These are phyloP conservation scores for Gaeumannomyces sp. DNA, from an alignment of 2,329 filamentous ascomycete species.

Conservation along the genomic window DNA sequence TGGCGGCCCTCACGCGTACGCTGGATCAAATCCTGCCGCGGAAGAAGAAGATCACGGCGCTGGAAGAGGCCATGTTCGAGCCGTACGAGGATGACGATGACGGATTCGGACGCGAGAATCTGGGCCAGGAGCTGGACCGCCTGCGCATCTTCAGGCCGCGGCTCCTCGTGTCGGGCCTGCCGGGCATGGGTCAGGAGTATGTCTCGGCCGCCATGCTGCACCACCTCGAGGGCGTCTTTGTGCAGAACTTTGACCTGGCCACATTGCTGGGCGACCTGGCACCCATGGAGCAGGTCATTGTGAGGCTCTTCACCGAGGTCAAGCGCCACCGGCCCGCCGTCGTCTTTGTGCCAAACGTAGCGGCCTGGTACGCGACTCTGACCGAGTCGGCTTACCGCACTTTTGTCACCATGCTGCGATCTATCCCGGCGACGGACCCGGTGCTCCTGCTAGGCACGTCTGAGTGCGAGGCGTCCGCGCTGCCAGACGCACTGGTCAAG, in stretches of 20 bases:
- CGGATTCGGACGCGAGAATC: constrained; percentile 77
- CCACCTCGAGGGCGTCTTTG: constrained; percentile 87
- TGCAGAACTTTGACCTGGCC: constrained; percentile 89
- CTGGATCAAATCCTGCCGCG: constrained; percentile 75
- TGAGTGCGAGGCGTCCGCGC: constrained; percentile 58
- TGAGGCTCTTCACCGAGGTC: constrained; percentile 85
- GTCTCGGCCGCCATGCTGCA: constrained; percentile 79
- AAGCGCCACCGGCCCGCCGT: constrained; percentile 93
- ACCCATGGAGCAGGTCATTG: constrained; percentile 79
- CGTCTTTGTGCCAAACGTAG: constrained; percentile 86
- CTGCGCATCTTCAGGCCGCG: constrained; percentile 84
- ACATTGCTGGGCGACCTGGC: constrained; percentile 80
- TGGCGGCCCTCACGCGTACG: constrained; percentile 60
- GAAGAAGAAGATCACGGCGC: constrained; percentile 77
- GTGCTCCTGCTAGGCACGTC: constrained; percentile 82
- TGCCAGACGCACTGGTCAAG: constrained; percentile 58
- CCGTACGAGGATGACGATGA: constrained; percentile 75
- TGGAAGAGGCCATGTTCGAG: constrained; percentile 91
- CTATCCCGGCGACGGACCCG: constrained; percentile 83
- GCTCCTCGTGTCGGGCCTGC: constrained; percentile 71
- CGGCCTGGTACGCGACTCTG: constrained; percentile 71
- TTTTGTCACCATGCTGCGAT: constrained; percentile 74
- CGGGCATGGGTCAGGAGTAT: constrained; percentile 87
- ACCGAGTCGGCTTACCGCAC: constrained; percentile 65
- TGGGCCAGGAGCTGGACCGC: constrained; percentile 73